Conservation (phyloP, 2,329 filamentous ascomycete species). For the Colletotrichum sp. region DNA sequence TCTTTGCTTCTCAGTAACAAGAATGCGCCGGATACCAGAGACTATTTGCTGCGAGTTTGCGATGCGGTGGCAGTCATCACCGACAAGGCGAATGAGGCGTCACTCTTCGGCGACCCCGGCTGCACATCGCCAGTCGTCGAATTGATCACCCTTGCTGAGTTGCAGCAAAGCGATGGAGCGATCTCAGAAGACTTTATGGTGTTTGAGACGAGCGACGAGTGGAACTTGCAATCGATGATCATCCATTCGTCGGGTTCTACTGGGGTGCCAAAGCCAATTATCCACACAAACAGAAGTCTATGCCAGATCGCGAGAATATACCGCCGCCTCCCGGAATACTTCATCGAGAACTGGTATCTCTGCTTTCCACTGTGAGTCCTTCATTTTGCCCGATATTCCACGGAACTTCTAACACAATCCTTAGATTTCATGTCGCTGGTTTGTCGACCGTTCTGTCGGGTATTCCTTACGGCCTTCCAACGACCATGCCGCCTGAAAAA, state of each 20-base stretch:
- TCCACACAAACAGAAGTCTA: conserved; percentile 5
- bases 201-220: background rate
- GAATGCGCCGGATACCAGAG: background rate
- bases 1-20: conserved; percentile 7
- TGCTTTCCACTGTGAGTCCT: background rate
- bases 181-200: no score
- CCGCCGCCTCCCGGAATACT: background rate
- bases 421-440: conserved; percentile 3
- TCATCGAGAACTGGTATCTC: conserved; percentile 14
- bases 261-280: conserved; percentile 3
- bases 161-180: background rate
- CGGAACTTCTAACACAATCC: background rate
- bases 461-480: conserved; percentile 1
- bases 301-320: conserved; percentile 11
- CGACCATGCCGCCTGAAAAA: background rate
- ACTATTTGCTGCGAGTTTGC: background rate
- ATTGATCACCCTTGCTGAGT: background rate
- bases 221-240: conserved; percentile 11
- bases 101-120: background rate
- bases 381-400: no score
- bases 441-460: background rate
- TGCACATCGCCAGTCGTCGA: background rate
- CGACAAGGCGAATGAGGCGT: background rate
- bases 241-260: conserved; percentile 16
- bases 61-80: background rate